Base-by-base conservation (phyloP, 139 green algal genomes). In the Chlorella sp. region DNA sequence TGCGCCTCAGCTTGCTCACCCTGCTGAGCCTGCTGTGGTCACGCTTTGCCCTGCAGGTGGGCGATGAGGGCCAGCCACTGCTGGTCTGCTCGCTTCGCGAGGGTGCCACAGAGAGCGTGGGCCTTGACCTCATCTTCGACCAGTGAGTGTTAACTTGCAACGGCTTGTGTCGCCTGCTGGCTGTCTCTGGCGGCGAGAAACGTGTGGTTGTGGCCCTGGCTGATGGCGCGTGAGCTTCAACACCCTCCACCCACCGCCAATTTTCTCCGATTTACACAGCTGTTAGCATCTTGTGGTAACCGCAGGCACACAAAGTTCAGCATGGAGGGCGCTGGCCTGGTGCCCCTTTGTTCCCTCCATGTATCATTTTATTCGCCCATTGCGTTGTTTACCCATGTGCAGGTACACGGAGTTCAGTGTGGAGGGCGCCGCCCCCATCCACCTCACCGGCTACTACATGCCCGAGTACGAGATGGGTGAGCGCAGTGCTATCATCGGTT, bases 381-480 rank as follows among this genome's bases (percentile, higher is more conserved):
- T n/a, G n/a, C n/a, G n/a, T n/a, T n/a, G n/a, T n/a, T n/a, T n/a
- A n/a, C n/a, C n/a, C n/a, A n/a, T n/a, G n/a, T n/a, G 55, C 76
- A 65, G 92, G 28, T 98, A 98, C 84, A 76, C 89, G 4, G 95
- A 98, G 90, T 96, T 98, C 47, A 89, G 34, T 1, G 92, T 96
- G 15, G 71, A 89, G 57, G 94, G 93, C 18, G 62, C 30, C 6
- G 86, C 71, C 3, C 17, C 26, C 44, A 88, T 98, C 28, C 94
- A 98, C 88, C 80, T 98, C 11, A 94, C 91, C 12, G 96, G 95
- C 9, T 98, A 97, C 87, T 94, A 90, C 78, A 89, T 94, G 36
- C 94, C 92, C 6, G 85, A 92, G n/a, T 79, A 90, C 65, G 89
- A 90, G 36, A 44, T 78, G 5, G 83, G 63, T 70, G 47, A 78